phyloP scores from a whole-genome alignment of 495 filamentous ascomycete genomes.

The Lepraria neglecta region DNA sequence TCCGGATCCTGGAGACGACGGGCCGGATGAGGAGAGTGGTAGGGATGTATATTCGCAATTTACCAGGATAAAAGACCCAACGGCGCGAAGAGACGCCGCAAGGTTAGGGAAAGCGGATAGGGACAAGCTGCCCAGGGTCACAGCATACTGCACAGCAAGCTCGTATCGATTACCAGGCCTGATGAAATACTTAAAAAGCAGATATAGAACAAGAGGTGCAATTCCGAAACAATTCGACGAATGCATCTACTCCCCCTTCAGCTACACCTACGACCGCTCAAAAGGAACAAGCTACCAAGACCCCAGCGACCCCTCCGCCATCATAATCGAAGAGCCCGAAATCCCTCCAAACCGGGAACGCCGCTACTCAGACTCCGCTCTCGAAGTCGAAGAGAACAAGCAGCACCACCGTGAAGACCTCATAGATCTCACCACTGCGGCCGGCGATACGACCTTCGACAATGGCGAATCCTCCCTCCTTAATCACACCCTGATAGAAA shows the following conservation, averaged over 20 bases:
- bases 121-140: conserved; percentile 79
- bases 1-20: conserved; percentile 73
- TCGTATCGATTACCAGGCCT: conserved; percentile 81
- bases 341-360: conserved; percentile 45
- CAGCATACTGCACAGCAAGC: conserved; percentile 91
- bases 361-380: conserved; percentile 57
- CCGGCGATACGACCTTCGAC: conserved; percentile 31
- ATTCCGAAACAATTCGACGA: conserved; percentile 91
- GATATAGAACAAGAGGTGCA: conserved; percentile 64
- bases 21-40: conserved; percentile 77
- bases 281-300: conserved; percentile 33
- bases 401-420: conserved; percentile 47
- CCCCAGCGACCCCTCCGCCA: conserved; percentile 26
- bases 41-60: conserved; percentile 94
- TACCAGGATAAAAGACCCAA: conserved; percentile 94
- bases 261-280: conserved; percentile 61
- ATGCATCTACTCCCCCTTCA: conserved; percentile 91
- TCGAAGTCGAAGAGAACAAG: conserved; percentile 50
- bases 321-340: conserved; percentile 16
- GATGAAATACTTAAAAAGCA: conserved; percentile 81
- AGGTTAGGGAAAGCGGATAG: conserved; percentile 89
- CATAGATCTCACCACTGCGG: conserved; percentile 44
- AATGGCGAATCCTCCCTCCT: conserved; percentile 25
- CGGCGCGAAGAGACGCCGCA: conserved; percentile 86
- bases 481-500: conserved; percentile 44